Conservation (phyloP, 257 asterid genomes). For the Capsicum pubescens region DNA sequence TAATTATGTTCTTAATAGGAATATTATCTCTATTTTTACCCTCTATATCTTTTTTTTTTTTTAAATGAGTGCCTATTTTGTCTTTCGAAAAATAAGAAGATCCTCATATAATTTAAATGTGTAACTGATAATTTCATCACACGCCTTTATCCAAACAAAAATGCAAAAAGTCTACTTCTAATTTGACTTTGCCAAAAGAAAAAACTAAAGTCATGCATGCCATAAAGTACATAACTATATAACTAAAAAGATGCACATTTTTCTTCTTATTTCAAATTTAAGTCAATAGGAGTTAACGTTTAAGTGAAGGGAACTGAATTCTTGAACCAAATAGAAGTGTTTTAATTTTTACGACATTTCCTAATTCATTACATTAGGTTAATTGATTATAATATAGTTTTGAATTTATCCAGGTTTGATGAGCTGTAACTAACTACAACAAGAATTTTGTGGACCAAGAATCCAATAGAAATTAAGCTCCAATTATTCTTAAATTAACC, state of each 20-base stretch:
- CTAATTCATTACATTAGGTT: neutral
- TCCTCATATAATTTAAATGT: no score
- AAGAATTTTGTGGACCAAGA: constrained; percentile 6
- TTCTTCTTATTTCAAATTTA: neutral
- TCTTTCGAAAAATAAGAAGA: neutral
- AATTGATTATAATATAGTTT: neutral
- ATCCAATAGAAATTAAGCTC: neutral
- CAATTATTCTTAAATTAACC: neutral
- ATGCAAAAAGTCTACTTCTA: neutral
- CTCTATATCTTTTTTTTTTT: neutral
- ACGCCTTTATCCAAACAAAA: neutral
- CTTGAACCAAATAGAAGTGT: neutral
- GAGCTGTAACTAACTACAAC: constrained; percentile 41
- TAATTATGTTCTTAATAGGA: neutral
- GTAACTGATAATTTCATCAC: no score
- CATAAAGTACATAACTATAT: neutral
- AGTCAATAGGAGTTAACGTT: neutral
- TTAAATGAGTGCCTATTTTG: neutral
- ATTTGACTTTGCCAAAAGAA: constrained; percentile 6
- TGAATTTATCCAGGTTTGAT: constrained; percentile 30
- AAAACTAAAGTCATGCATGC: neutral
- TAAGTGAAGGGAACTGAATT: neutral
- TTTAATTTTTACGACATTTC: constrained; percentile 10
- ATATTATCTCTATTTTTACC: neutral
- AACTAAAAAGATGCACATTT: neutral